Percentiles rank a stretch among this genome's conserved stretches.
phyloP scores from a whole-genome alignment of 495 filamentous ascomycete species.

The Penicillium verhagenii region DNA sequence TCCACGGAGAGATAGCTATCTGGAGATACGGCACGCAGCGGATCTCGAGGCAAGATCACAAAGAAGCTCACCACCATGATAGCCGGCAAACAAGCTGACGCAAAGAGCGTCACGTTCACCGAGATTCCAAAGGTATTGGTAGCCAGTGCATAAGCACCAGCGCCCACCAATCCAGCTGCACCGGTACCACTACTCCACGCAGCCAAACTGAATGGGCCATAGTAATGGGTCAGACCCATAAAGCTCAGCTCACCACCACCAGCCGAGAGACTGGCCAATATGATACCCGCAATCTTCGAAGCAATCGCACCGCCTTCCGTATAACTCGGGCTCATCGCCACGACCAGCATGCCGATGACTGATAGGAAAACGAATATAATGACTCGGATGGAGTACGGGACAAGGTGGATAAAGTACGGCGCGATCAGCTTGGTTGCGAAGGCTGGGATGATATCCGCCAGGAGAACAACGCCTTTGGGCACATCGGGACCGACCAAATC shows the following conservation, averaged over 20 bases:
- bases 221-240: conserved; percentile 87
- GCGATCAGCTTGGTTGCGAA: conserved; percentile 85
- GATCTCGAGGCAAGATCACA: conserved; percentile 64
- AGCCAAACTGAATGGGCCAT: conserved; percentile 85
- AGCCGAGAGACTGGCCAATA: conserved; percentile 79
- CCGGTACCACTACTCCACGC: conserved; percentile 94
- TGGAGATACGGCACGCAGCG: conserved; percentile 39
- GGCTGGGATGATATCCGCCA: conserved; percentile 86
- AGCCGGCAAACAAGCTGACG: conserved; percentile 72
- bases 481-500: conserved; percentile 85
- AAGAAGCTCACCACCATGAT: conserved; percentile 90
- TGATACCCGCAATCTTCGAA: conserved; percentile 76
- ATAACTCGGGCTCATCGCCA: conserved; percentile 71
- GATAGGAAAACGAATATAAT: conserved; percentile 70
- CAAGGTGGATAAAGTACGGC: conserved; percentile 86
- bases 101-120: conserved; percentile 67
- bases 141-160: conserved; percentile 80
- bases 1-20: conserved; percentile 31
- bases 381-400: conserved; percentile 77
- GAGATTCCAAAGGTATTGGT: conserved; percentile 75
- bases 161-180: conserved; percentile 81
- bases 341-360: conserved; percentile 78
- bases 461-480: conserved; percentile 88
- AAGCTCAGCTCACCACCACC: conserved; percentile 89
- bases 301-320: conserved; percentile 59